phyloP scores from a whole-genome alignment of 192 early-diverging fungal genomes.

The Entophlyctis helioformis region DNA sequence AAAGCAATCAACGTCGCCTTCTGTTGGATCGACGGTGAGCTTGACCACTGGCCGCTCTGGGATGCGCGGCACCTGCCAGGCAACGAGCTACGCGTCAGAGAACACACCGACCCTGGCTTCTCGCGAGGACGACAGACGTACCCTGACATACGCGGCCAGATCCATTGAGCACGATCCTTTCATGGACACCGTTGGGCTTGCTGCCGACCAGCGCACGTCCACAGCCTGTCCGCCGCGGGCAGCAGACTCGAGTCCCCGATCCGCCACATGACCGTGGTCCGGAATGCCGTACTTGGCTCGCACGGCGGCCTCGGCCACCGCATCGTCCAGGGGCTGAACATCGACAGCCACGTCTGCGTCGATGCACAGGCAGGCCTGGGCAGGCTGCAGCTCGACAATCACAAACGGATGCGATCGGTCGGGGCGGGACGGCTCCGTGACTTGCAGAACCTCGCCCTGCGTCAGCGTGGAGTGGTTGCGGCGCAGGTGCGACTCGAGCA shows the following conservation, averaged over 20 bases:
- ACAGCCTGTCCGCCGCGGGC: too few species aligned
- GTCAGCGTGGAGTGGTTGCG: slow-evolving; percentile 55
- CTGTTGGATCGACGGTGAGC: background rate
- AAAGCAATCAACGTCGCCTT: slow-evolving; percentile 22
- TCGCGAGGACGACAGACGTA: too few species aligned
- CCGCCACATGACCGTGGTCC: too few species aligned
- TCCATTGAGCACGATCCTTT: too few species aligned
- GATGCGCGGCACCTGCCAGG: too few species aligned
- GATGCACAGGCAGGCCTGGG: slow-evolving; percentile 50
- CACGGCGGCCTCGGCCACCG: slow-evolving; percentile 10
- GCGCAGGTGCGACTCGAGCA: slow-evolving; percentile 55
- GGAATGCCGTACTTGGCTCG: background rate
- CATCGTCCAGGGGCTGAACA: slow-evolving; percentile 35
- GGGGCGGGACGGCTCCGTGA: slow-evolving; percentile 23
- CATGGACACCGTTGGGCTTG: too few species aligned
- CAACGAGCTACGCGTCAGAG: too few species aligned
- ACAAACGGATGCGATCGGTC: slow-evolving; percentile 47
- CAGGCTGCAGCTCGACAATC: slow-evolving; percentile 57
- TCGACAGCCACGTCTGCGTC: slow-evolving; percentile 77
- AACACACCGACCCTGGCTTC: too few species aligned
- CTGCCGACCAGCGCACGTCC: too few species aligned
- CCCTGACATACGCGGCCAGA: too few species aligned
- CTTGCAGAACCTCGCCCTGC: slow-evolving; percentile 42
- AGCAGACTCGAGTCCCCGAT: too few species aligned
- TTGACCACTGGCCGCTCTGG: too few species aligned